These are phyloP conservation scores for Hortiboletus campestris DNA, from an alignment of 768 basidiomycete species.

Conservation along the genomic window DNA sequence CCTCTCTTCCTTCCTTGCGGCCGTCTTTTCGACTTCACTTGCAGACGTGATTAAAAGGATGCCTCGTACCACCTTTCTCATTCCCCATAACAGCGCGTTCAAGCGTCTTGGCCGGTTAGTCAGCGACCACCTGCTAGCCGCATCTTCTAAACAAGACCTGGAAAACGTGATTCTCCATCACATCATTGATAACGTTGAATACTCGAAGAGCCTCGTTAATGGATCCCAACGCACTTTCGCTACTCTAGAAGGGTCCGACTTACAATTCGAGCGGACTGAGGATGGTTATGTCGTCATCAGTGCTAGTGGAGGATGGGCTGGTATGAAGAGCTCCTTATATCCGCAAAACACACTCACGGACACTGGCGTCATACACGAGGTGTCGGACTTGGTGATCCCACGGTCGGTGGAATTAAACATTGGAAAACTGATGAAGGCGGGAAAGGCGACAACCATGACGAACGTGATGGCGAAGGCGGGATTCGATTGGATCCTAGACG, in stretches of 20 bases:
- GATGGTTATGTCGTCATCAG: conserved; percentile 47
- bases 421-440: conserved; percentile 88
- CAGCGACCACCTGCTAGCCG: conserved; percentile 79
- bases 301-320: conserved; percentile 77
- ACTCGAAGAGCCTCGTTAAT: conserved; percentile 56
- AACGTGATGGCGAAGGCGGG: conserved; percentile 81
- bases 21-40: conserved; percentile 82
- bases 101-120: conserved; percentile 79
- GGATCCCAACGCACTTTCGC: conserved; percentile 71
- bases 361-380: conserved; percentile 89
- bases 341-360: conserved; percentile 73
- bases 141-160: conserved; percentile 77
- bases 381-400: conserved; percentile 84
- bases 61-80: conserved; percentile 76
- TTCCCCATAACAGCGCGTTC: conserved; percentile 91
- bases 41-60: conserved; percentile 63
- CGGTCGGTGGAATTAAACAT: conserved; percentile 82
- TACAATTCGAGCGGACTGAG: conserved; percentile 66
- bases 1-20: conserved; percentile 87
- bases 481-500: conserved; percentile 89
- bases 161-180: conserved; percentile 88
- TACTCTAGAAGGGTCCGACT: conserved; percentile 82
- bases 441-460: conserved; percentile 85
- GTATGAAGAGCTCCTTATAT: conserved; percentile 58
- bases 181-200: conserved; percentile 71